Conservation (phyloP, 345 rosid genomes). For the sweet orange (Citrus sinensis) region DVS_A1.0 CM039166.1:25389501-25390000, state of each 20-base stretch:
- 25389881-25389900: conserved; percentile 1
- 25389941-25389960: conserved; percentile 10
- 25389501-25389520: neutral
- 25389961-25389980: conserved; percentile 8
- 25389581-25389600: neutral
- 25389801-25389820: neutral
- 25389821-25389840: neutral
- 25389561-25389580: neutral
- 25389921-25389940: neutral
- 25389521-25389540: neutral
- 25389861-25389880: neutral
- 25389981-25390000: neutral
- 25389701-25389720: conserved; percentile 11
- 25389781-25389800: conserved; percentile 10
- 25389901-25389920: neutral
- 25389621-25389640: no score
- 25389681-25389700: neutral
- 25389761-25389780: neutral
- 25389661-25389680: conserved; percentile 1
- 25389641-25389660: neutral
- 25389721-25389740: neutral
- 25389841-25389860: neutral
- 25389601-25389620: no score
- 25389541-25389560: neutral
- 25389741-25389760: neutral